These are phyloP conservation scores for Kazachstania martiniae DNA, from an alignment of 805 yeast genomes.

Conservation along the genomic window DNA sequence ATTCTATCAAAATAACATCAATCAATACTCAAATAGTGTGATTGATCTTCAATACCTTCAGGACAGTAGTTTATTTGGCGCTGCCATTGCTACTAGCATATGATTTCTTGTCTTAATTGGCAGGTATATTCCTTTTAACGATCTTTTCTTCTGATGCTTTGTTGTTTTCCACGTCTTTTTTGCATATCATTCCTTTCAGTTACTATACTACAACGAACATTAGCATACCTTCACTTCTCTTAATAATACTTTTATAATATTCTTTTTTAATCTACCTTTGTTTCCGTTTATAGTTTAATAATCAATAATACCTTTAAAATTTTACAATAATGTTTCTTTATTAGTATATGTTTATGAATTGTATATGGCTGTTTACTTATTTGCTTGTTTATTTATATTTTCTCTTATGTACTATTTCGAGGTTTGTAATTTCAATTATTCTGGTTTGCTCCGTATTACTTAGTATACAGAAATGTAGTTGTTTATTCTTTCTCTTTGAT, in stretches of 20 bases:
- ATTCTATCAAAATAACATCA: slow-evolving; percentile 12
- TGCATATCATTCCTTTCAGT: no score
- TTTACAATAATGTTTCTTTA: no score
- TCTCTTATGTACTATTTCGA: neutral
- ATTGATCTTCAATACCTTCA: slow-evolving; percentile 12
- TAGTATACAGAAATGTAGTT: slow-evolving; percentile 83
- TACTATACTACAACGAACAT: no score
- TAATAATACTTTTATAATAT: no score
- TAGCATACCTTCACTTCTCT: no score
- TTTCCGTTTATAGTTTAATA: no score
- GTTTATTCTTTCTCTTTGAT: slow-evolving; percentile 87
- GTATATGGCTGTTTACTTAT: no score
- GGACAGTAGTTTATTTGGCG: slow-evolving; percentile 22
- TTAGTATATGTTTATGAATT: no score
- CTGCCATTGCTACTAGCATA: slow-evolving; percentile 15
- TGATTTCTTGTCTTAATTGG: neutral
- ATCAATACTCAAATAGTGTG: slow-evolving; percentile 5
- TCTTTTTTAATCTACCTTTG: no score
- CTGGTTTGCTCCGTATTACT: neutral
- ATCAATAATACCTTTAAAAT: no score
- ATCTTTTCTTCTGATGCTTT: neutral
- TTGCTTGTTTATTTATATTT: neutral
- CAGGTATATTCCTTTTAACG: no score
- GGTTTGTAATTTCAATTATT: neutral
- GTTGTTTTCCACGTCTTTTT: neutral